Percentiles rank a stretch among this genome's conserved stretches.
Conservation (phyloP, 352 stramenopile species). For the Phytophthora pisi region DNA sequence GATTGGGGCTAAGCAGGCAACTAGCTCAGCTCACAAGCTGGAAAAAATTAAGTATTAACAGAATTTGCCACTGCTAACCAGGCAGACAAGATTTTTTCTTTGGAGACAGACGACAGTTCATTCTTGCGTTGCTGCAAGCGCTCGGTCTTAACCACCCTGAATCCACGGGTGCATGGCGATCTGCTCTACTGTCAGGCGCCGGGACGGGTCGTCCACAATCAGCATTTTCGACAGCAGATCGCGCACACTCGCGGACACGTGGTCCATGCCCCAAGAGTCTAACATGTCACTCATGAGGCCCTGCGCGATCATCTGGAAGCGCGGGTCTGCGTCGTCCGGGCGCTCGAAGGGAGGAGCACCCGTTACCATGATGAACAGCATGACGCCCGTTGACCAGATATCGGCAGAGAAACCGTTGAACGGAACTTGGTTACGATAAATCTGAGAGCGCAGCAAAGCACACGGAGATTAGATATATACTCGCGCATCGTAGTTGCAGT, state of each 20-base stretch:
- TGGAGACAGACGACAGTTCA: slow-evolving; percentile 34
- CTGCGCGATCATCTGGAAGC: slow-evolving; percentile 86
- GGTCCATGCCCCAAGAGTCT: slow-evolving; percentile 87
- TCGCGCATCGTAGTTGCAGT: neutral
- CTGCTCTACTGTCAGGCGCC: slow-evolving; percentile 79
- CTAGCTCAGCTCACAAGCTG: neutral
- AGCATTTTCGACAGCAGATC: slow-evolving; percentile 83
- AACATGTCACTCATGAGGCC: slow-evolving; percentile 86
- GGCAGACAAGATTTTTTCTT: slow-evolving; percentile 16
- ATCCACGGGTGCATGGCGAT: slow-evolving; percentile 88
- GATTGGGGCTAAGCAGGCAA: slow-evolving; percentile 58
- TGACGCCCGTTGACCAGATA: slow-evolving; percentile 94
- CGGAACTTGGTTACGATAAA: slow-evolving; percentile 88
- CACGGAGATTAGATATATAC: slow-evolving; percentile 7
- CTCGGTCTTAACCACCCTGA: slow-evolving; percentile 47
- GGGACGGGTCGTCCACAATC: slow-evolving; percentile 78
- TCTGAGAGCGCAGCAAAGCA: slow-evolving; percentile 40
- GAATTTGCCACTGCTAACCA: slow-evolving; percentile 21
- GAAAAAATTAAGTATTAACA: slow-evolving; percentile 13
- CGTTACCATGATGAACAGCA: slow-evolving; percentile 96
- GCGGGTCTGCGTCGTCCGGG: slow-evolving; percentile 77
- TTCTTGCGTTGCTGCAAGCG: slow-evolving; percentile 26
- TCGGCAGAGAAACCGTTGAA: slow-evolving; percentile 93
- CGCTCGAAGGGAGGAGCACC: slow-evolving; percentile 92
- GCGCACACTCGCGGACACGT: slow-evolving; percentile 73